These are phyloP conservation scores for Eutrema yunnanense DNA, from an alignment of 345 rosid species.

Conservation along the genomic window DNA sequence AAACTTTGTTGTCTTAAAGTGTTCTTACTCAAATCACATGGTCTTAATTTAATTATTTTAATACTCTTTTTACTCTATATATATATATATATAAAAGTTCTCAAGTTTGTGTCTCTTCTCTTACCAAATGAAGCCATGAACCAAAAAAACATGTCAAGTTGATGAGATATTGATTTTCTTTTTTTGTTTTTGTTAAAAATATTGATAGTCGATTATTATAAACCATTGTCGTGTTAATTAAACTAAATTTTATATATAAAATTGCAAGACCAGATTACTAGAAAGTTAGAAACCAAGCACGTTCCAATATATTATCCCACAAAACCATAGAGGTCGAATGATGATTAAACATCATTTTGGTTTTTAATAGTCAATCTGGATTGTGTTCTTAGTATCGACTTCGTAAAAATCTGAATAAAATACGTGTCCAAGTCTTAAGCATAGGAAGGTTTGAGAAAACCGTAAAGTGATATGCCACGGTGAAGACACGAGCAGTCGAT, in stretches of 20 bases:
- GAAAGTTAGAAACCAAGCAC: not conserved
- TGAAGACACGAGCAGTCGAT: not conserved
- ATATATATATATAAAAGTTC: not conserved
- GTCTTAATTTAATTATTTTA: not conserved
- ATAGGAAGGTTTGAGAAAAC: constrained; percentile 8
- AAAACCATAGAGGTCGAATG: not conserved
- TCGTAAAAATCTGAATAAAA: not conserved
- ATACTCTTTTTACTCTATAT: not conserved
- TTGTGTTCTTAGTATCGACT: not conserved
- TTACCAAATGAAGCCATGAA: not conserved
- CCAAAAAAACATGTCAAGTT: not conserved
- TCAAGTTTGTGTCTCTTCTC: not conserved
- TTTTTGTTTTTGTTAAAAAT: too few species aligned
- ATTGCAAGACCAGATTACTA: not conserved
- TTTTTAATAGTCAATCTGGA: not conserved
- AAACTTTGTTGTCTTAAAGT: constrained; percentile 23
- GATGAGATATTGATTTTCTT: not conserved
- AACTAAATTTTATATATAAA: not conserved
- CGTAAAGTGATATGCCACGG: constrained; percentile 10
- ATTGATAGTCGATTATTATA: not conserved
- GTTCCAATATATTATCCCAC: not conserved
- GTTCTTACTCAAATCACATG: constrained; percentile 14
- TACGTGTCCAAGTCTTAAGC: not conserved
- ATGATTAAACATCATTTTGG: not conserved
- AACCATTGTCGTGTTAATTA: not conserved